Conservation (phyloP, 768 basidiomycete genomes). For the Boletellus emodensis region DNA sequence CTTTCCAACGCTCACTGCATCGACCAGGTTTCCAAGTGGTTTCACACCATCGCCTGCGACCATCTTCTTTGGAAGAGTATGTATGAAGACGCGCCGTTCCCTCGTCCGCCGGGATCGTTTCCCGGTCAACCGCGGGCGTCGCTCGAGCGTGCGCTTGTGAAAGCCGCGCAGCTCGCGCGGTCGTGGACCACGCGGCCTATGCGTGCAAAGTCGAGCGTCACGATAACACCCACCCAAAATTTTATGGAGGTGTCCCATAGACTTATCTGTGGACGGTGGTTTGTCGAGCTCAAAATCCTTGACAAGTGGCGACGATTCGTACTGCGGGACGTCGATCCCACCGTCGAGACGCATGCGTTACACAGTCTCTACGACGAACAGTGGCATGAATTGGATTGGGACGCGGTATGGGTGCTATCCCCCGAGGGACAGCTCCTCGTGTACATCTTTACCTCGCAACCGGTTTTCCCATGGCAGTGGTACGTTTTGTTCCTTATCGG, state of each 20-base stretch:
- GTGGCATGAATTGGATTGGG: background rate
- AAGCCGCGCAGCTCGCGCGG: background rate
- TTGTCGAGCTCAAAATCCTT: background rate
- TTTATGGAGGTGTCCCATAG: fast-evolving
- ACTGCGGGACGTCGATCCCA: background rate
- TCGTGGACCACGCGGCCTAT: slow-evolving; percentile 4
- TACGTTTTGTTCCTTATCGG: background rate
- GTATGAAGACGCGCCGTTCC: background rate
- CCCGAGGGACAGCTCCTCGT: background rate
- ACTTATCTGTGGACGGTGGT: slow-evolving; percentile 4
- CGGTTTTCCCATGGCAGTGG: background rate
- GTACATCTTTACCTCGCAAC: background rate
- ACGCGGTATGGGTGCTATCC: background rate
- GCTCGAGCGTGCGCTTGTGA: slow-evolving; percentile 4
- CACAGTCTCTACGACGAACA: background rate
- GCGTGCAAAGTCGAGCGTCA: background rate
- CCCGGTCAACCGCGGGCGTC: background rate
- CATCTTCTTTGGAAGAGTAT: background rate
- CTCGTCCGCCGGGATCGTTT: background rate
- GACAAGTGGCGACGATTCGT: background rate
- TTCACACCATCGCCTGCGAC: background rate
- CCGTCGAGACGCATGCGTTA: background rate
- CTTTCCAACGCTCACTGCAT: background rate
- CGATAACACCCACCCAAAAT: background rate
- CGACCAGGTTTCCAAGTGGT: slow-evolving; percentile 5